Base-by-base conservation (phyloP, 805 yeast species). In the Myxozyma kluyveri region DNA sequence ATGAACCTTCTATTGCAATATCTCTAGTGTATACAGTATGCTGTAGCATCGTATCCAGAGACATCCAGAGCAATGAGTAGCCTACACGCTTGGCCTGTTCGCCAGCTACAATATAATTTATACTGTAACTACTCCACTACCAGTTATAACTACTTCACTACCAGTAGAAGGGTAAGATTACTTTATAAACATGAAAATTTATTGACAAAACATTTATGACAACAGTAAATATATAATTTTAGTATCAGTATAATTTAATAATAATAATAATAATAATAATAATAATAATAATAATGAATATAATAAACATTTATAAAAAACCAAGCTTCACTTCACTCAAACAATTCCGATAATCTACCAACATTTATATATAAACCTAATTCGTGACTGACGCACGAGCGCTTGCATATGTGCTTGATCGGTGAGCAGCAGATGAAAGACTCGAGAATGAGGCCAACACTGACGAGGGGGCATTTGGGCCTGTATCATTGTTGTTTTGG, bases 401-500 rank as follows among this genome's bases (percentile, higher is more conserved):
- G 10, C 31, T 53, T 33, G 18, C 52, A 47, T 29, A 54, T 18
- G 14, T 27, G 26, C 27, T 29, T 14, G 33, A 29, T 14, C 33
- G 33, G 14, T 54, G 60, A 37, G 60, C 60, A 3, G 48, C 54
- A 26, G 39, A 31, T 3, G 59, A 56, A 31, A 45, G 32, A 27
- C 60, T 54, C 36, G 51, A 45, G 45, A 23, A 56, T 33, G 60
- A 56, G 57, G 76, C 76, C 73, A 77, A 72, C 61, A 72, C 71
- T 65, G 75, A 80, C 32, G 75, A 65, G 21, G 72, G 72, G 42
- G 73, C 68, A 59, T 73, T 69, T 41, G 61, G 63, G 68, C 89
- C 88, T 49, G 98, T 91, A 69, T 90, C 98, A 67, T 90, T 87
- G 73, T 88, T 83, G 64, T 75, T 70, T 65, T 78, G 80, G 60